Evolutionary conservation across 2,329 filamentous ascomycete species (phyloP), one percentile per base, ranked within the genome.

Genomic region (Trichophyton verrucosum): DNA sequence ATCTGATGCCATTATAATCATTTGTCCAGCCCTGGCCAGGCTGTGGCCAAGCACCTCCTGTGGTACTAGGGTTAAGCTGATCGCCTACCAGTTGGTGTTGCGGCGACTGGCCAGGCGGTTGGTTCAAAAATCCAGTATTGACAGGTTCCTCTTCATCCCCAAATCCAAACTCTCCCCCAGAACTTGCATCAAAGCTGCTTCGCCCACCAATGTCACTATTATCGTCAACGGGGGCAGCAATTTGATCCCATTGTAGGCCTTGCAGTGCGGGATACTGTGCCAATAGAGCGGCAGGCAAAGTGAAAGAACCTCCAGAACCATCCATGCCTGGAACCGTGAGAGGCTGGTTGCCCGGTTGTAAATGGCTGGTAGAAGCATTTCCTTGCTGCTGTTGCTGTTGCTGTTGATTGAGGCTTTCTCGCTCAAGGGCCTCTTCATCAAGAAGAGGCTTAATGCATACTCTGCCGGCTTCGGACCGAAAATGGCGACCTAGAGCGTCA

Each of bases 401-500:
- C 71, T 90, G 87, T 72, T 86, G 82, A 80, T 86, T 87, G 30
- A 81, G 77, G 55, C 87, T 85, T 69, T 95, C 88, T 38, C 90
- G 81, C 68, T 95, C 91, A 40, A 86, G 77, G 60, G 91, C 87
- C 77, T 99, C 94, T 75, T 99, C 94, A 65, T 99, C 94, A 1
- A 99, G 81, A 11, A 99, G 77, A n/a, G 94, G 91, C 68, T 95
- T 96, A 75, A 99, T 99, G 71, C 94, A 99, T 59, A 96, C 89
- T 36, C 94, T 84, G 5, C 94, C 94, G 2, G 94, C 94, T 76
- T 99, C 94, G 1, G 90, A 96, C 59, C 94, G 83, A 78, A 99
- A 99, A 76, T 96, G 94, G 9, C 91, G 84, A 1, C 94, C 94
- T 1, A 99, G 80, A 3, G 94, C 94, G 77, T 99, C 94, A 3